Evolutionary conservation across 768 basidiomycete species (phyloP), one percentile per base, ranked within the genome.

Genomic region (Leucocoprinus leucothites): DNA sequence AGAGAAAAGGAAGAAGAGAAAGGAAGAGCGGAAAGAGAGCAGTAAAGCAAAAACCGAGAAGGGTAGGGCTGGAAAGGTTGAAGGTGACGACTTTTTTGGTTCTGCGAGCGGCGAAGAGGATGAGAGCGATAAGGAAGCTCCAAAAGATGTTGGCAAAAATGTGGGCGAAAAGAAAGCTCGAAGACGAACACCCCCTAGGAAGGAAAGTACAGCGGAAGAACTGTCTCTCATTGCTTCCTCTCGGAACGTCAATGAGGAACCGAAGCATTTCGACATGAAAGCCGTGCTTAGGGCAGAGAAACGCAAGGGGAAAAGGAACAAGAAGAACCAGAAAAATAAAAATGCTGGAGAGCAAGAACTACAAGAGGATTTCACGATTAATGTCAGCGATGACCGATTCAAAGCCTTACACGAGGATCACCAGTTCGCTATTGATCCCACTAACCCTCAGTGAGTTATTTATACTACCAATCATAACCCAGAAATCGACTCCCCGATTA

Each of bases 371-470:
- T 98, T 98, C 68, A 68, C 76, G 41, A 84, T 98, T 63, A 77
- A 99, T 65, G 85, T 94, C 57, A 80, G 81, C 62, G 97, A 99
- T 64, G 82, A 86, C 9, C 87, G 97, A 14, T 98, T 98, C 78
- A 83, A 83, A 65, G 86, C 81, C 19, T 65, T 98, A 42, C 89
- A 94, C 63, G 92, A 97, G 61, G 89, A 98, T 64, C 85, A 91
- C 63, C 82, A 86, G 28, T 98, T 91, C 60, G 95, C 96, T 0
- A 94, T 99, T 60, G 97, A 99, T 69, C 96, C 97, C 18, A 90
- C 84, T 51, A 91, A 98, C 71, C 94, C 96, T 67, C 91, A 86
- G 96, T 97, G 65, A 60, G 94, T 79, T 9, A 48, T 13, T 13
- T n/a, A 9, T 26, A 43, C 59, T 36, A 31, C 54, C 31, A 31